A percentile compares a stretch with the other conserved stretches of the same genome.
Conservation (phyloP, 805 yeast species). For the Ogataea haglerorum region DNA sequence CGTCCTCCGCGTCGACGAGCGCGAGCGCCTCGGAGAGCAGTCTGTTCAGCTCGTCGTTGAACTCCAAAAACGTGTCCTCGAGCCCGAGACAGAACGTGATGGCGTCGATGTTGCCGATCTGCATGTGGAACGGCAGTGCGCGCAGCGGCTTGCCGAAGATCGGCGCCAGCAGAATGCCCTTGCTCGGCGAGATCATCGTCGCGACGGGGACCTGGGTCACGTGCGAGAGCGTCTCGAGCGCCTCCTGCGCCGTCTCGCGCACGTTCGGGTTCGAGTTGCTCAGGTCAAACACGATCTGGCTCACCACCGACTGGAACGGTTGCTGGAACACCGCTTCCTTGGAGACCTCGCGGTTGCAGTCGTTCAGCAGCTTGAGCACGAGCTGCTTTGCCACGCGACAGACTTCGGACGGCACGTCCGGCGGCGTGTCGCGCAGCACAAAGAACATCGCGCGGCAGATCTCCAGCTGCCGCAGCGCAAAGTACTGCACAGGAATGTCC, state of each 20-base stretch:
- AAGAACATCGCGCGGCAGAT: conserved; percentile 82
- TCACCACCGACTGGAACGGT: conserved; percentile 75
- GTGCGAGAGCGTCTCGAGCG: conserved; percentile 64
- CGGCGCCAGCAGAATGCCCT: conserved; percentile 79
- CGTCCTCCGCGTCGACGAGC: conserved; percentile 96
- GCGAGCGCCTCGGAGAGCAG: conserved; percentile 87
- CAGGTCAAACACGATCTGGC: conserved; percentile 88
- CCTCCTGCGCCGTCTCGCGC: conserved; percentile 73
- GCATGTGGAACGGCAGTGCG: conserved; percentile 98
- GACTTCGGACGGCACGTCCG: conserved; percentile 81
- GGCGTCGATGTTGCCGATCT: conserved; percentile 96
- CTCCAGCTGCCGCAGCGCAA: conserved; percentile 76
- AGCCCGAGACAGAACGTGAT: conserved; percentile 85
- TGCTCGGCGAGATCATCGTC: conserved; percentile 76
- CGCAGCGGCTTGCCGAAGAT: conserved; percentile 95
- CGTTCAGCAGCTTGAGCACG: conserved; percentile 57
- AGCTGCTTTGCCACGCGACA: conserved; percentile 67
- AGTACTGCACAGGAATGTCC: conserved; percentile 66
- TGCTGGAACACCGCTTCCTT: conserved; percentile 63
- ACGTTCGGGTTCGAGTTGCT: conserved; percentile 85
- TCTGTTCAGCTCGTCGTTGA: conserved; percentile 85
- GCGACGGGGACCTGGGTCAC: conserved; percentile 68
- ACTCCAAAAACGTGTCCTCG: conserved; percentile 76
- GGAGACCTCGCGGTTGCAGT: conserved; percentile 61
- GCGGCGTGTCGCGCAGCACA: conserved; percentile 84